phyloP scores from a whole-genome alignment of 1,284 basidiomycete genomes.

The Entoloma clypeatum region DNA sequence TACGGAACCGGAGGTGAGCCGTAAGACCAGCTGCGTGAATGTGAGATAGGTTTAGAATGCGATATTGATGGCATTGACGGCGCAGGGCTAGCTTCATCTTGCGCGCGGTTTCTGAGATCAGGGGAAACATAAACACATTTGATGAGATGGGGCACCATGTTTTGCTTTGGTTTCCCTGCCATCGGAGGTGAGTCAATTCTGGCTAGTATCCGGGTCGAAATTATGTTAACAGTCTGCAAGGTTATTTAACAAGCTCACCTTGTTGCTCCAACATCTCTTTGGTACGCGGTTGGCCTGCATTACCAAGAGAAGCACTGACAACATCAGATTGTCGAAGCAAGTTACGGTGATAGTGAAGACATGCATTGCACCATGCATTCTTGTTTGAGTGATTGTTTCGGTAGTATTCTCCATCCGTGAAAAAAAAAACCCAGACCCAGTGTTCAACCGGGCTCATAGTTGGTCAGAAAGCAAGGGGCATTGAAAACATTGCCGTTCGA shows the following conservation, averaged over 20 bases:
- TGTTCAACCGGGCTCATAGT: too few species aligned
- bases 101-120: neutral
- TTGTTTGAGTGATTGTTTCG: too few species aligned
- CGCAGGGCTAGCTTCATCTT: neutral
- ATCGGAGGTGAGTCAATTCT: neutral
- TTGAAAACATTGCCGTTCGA: too few species aligned
- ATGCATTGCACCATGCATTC: conserved; percentile 9
- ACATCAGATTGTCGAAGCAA: neutral
- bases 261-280: neutral
- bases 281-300: neutral
- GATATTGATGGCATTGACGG: neutral
- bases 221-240: too few species aligned
- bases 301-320: neutral
- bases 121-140: neutral
- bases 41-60: too few species aligned
- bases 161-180: conserved; percentile 3
- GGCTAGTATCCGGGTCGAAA: neutral
- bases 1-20: too few species aligned
- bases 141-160: conserved; percentile 1
- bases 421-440: neutral
- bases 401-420: neutral
- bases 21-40: too few species aligned
- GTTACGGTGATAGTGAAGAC: conserved; percentile 1
- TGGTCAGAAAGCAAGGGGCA: too few species aligned
- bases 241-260: neutral